A percentile compares a stretch with the other conserved stretches of the same genome.
These are phyloP conservation scores for Corchorus olitorius DNA, from an alignment of 345 rosid genomes.

Conservation along the genomic window DNA sequence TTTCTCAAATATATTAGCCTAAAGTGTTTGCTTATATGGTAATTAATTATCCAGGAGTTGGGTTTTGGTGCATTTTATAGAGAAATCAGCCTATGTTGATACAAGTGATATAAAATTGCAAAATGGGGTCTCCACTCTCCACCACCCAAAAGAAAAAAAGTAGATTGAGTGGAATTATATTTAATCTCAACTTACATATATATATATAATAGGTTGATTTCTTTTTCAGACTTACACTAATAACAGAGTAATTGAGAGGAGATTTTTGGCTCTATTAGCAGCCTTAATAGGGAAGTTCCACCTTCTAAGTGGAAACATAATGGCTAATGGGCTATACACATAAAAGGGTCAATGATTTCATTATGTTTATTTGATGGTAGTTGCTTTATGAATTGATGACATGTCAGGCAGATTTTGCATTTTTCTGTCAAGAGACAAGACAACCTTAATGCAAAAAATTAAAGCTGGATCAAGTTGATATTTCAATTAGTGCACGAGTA, in stretches of 20 bases:
- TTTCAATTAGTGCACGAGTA: too few relatives aligned
- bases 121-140: slow-evolving; percentile 4
- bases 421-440: neutral
- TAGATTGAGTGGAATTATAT: slow-evolving; percentile 22
- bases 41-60: neutral
- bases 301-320: slow-evolving; percentile 24
- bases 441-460: neutral
- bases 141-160: slow-evolving; percentile 23
- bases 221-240: too few relatives aligned
- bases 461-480: too few relatives aligned
- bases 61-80: slow-evolving; percentile 2
- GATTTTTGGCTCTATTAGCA: slow-evolving; percentile 13
- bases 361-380: neutral
- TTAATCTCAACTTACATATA: neutral
- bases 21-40: neutral
- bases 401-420: slow-evolving; percentile 3
- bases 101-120: neutral
- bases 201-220: too few relatives aligned
- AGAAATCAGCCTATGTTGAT: neutral
- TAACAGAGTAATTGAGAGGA: neutral
- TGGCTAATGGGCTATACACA: slow-evolving; percentile 8
- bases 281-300: slow-evolving; percentile 30
- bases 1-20: neutral
- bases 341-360: slow-evolving; percentile 20
- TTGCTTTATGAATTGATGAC: slow-evolving; percentile 10